Evolutionary conservation across 805 yeast genomes (phyloP).

Genomic region (Lachancea dasiensis): DNA sequence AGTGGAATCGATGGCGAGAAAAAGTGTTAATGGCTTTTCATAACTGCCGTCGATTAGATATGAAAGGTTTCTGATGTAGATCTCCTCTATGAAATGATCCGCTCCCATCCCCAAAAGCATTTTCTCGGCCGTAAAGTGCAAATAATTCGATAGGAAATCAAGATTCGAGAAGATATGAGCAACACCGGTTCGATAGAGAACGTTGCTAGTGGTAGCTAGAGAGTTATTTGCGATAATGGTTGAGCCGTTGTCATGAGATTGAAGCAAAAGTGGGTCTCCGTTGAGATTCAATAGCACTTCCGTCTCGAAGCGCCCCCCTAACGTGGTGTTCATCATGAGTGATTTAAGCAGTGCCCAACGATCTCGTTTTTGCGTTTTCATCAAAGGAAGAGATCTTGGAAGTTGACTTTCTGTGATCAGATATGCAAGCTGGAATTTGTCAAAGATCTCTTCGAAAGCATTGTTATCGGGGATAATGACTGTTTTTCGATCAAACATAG

Average conservation of each 20-base stretch:
- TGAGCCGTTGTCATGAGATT: slow-evolving; percentile 30
- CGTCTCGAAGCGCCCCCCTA: slow-evolving; percentile 39
- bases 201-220: slow-evolving; percentile 31
- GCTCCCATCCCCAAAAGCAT: slow-evolving; percentile 54
- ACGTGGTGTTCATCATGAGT: slow-evolving; percentile 36
- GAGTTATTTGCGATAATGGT: slow-evolving; percentile 34
- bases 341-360: slow-evolving; percentile 24
- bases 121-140: slow-evolving; percentile 49
- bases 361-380: slow-evolving; percentile 7
- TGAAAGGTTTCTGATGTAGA: slow-evolving; percentile 52
- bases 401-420: slow-evolving; percentile 17
- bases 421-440: slow-evolving; percentile 43
- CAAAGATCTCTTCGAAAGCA: slow-evolving; percentile 28
- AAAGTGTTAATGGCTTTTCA: slow-evolving; percentile 48
- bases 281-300: slow-evolving; percentile 23
- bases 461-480: slow-evolving; percentile 43
- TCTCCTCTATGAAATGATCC: slow-evolving; percentile 61
- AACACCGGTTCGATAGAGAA: slow-evolving; percentile 43
- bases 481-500: slow-evolving; percentile 34
- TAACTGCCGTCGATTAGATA: slow-evolving; percentile 50
- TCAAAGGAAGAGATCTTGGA: slow-evolving; percentile 12
- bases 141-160: slow-evolving; percentile 18
- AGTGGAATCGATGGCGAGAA: slow-evolving; percentile 42
- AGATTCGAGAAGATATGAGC: slow-evolving; percentile 42
- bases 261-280: slow-evolving; percentile 19